Conservation (phyloP, 2,329 filamentous ascomycete species). For the Fusarium sp. region DNA sequence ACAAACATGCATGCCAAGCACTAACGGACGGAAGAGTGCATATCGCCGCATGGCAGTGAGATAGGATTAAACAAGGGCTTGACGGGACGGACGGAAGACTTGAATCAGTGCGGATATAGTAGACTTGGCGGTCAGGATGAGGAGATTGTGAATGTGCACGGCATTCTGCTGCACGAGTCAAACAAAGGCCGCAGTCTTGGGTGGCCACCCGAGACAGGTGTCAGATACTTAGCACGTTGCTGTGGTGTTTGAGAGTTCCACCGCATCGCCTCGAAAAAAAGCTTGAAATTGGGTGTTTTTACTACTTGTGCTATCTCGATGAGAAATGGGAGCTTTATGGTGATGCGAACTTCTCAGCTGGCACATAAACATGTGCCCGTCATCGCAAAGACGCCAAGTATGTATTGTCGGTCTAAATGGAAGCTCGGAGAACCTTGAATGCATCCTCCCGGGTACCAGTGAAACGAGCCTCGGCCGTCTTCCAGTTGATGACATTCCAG, state of each 20-base stretch:
- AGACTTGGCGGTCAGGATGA: slow-evolving; percentile 30
- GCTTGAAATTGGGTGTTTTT: not conserved
- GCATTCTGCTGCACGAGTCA: slow-evolving; percentile 32
- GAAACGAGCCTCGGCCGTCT: slow-evolving; percentile 75
- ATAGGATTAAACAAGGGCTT: not conserved
- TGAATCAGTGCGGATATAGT: not conserved
- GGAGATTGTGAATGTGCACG: slow-evolving; percentile 1
- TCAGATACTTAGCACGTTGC: slow-evolving; percentile 40
- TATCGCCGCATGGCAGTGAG: not conserved
- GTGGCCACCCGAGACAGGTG: slow-evolving; percentile 43
- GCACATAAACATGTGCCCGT: not conserved
- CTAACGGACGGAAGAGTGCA: slow-evolving; percentile 23
- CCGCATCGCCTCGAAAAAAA: not conserved
- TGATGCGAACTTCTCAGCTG: too few species aligned
- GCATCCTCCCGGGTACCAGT: slow-evolving; percentile 61
- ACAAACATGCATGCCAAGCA: slow-evolving; percentile 22
- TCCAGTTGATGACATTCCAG: slow-evolving; percentile 85
- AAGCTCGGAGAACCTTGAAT: slow-evolving; percentile 60
- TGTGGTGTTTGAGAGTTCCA: slow-evolving; percentile 10
- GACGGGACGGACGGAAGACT: not conserved
- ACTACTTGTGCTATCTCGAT: not conserved
- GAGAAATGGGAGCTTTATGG: not conserved
- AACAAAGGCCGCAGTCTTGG: slow-evolving; percentile 23
- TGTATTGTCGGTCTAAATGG: slow-evolving; percentile 50
- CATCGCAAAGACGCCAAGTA: not conserved